Evolutionary conservation across 441 rosid genomes (phyloP), one percentile per base, ranked within the genome.

Genomic region (Melastoma candidum): DNA sequence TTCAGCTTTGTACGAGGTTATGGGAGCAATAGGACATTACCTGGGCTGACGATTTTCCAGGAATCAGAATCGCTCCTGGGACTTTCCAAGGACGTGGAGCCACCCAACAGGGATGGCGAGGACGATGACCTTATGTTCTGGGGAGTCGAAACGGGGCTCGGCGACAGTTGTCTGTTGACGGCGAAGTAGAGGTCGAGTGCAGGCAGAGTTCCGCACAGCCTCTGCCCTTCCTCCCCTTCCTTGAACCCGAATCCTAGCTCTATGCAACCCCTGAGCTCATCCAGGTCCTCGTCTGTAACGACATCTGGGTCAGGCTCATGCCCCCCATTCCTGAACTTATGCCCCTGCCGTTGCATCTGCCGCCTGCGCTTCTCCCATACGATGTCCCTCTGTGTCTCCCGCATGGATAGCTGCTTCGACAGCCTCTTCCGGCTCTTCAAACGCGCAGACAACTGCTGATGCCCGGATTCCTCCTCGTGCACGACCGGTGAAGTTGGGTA

Each of bases 181-280:
- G 96, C 97, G 5, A 93, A 89, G 60, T 89, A 93, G 60, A 93
- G 81, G 57, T 93, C 99, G 48, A 93, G 75, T 8, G 99, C 99
- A 22, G 99, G 99, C 66, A 93, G 77, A 1, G 97, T 89, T 47
- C 69, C 74, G 61, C 85, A 74, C 39, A 93, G 69, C 50, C 65
- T 60, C 68, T 86, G 93, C 0, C 96, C 97, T 44, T 73, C 76
- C 59, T 89, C 85, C 49, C 41, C 41, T 36, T 89, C 96, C 1
- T 76, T 80, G 64, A 93, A 93, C 14, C 96, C 97, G 48, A 93
- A 93, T 8, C 97, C 99, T 5, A 93, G 88, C 75, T 93, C 99
- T 47, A 93, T 89, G 65, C 95, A 82, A 2, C 97, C 99, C 70
- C 84, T 93, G 17, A 93, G 83, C 75, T 93, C 99, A 53, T 77